Percentiles rank a stretch among this genome's conserved stretches.
These are phyloP conservation scores for Scytalidium lignicola DNA, from an alignment of 2,329 filamentous ascomycete genomes.

Conservation along the genomic window DNA sequence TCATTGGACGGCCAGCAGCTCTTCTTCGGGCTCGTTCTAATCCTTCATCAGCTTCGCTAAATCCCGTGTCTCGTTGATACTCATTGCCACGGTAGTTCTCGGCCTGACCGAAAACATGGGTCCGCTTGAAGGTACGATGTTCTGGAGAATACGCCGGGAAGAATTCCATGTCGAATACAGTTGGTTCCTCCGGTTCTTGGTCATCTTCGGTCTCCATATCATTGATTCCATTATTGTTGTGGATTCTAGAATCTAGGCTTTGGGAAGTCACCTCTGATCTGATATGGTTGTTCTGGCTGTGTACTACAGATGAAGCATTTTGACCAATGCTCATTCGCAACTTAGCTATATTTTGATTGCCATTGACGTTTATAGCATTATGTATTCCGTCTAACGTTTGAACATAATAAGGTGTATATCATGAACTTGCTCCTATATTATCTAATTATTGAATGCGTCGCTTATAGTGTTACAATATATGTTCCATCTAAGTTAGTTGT, in stretches of 20 bases:
- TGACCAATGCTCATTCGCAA: slow-evolving; percentile 55
- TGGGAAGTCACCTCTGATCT: slow-evolving; percentile 7
- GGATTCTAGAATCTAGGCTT: slow-evolving; percentile 17
- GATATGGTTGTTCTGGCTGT: slow-evolving; percentile 10
- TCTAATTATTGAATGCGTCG: no score
- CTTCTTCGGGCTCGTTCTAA: slow-evolving; percentile 26
- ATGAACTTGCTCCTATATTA: no score
- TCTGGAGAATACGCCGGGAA: slow-evolving; percentile 27
- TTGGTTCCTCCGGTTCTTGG: slow-evolving; percentile 22
- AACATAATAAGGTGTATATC: no score
- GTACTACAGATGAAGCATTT: slow-evolving; percentile 6
- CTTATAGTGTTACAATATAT: no score
- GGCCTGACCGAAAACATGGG: slow-evolving; percentile 33
- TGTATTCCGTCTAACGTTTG: slow-evolving; percentile 57
- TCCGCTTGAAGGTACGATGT: slow-evolving; percentile 14
- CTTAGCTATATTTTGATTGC: slow-evolving; percentile 74
- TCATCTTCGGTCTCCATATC: slow-evolving; percentile 19
- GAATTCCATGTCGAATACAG: slow-evolving; percentile 31
- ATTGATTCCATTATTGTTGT: slow-evolving; percentile 20
- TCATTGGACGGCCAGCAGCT: slow-evolving; percentile 26
- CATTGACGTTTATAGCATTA: slow-evolving; percentile 65
- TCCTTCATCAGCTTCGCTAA: slow-evolving; percentile 21
- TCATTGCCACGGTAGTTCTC: slow-evolving; percentile 25
- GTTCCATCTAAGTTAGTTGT: no score
- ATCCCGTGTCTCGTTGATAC: slow-evolving; percentile 9